These are phyloP conservation scores for Barnettozyma hawaiiensis DNA, from an alignment of 1,139 yeast species.

Conservation along the genomic window DNA sequence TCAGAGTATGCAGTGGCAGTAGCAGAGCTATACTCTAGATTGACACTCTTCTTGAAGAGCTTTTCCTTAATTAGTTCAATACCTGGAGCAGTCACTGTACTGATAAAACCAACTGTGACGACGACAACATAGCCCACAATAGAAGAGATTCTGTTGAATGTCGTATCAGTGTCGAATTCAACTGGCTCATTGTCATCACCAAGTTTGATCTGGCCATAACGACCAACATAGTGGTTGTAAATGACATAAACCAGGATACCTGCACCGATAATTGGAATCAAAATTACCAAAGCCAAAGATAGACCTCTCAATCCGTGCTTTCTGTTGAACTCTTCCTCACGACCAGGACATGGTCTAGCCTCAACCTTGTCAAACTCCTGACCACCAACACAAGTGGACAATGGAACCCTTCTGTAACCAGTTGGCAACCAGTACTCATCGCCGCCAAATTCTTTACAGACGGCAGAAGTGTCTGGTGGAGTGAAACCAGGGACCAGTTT, in stretches of 20 bases:
- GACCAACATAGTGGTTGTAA: constrained; percentile 71
- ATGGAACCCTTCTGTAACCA: constrained; percentile 70
- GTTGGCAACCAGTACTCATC: constrained; percentile 75
- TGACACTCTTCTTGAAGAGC: constrained; percentile 8
- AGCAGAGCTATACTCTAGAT: constrained; percentile 13
- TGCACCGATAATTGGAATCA: constrained; percentile 50
- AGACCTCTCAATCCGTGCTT: constrained; percentile 43
- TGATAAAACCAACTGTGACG: constrained; percentile 15
- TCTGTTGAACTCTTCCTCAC: constrained; percentile 56
- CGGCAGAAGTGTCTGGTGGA: constrained; percentile 62
- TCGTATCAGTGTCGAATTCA: constrained; percentile 60
- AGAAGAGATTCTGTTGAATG: constrained; percentile 21
- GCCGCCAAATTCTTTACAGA: constrained; percentile 52
- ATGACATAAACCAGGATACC: constrained; percentile 59
- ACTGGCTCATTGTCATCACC: constrained; percentile 62
- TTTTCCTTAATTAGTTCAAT: constrained; percentile 6
- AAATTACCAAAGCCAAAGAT: constrained; percentile 26
- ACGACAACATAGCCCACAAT: constrained; percentile 22
- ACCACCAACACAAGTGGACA: constrained; percentile 74
- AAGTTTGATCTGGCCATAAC: constrained; percentile 81
- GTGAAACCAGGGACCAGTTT: constrained; percentile 66
- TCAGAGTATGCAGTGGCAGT: constrained; percentile 10
- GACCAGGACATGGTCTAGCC: constrained; percentile 79
- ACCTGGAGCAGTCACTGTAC: neutral
- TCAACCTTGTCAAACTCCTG: constrained; percentile 56